Evolutionary conservation across 768 basidiomycete species (phyloP).

Genomic region (Collybiopsis confluens): DNA sequence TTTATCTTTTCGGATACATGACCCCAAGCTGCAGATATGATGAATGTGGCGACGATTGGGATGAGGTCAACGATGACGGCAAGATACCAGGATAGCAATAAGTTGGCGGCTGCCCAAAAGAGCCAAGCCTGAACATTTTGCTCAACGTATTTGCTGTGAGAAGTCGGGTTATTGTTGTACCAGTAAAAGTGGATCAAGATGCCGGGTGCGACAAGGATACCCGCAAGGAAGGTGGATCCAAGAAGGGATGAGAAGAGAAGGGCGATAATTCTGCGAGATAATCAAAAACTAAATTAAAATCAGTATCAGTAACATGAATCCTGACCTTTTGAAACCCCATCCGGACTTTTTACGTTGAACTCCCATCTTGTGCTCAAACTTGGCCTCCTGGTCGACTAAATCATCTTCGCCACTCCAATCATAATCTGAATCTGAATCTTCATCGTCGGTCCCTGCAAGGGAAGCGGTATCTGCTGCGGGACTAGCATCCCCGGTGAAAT

Average conservation of each 20-base stretch:
- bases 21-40: constrained; percentile 65
- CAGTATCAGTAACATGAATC: constrained; percentile 1
- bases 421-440: constrained; percentile 52
- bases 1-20: constrained; percentile 71
- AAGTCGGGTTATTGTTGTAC: constrained; percentile 57
- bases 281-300: constrained; percentile 3
- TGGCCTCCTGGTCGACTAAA: constrained; percentile 64
- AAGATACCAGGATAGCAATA: constrained; percentile 76
- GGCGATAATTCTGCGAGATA: constrained; percentile 43
- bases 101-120: constrained; percentile 77
- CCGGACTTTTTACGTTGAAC: constrained; percentile 35
- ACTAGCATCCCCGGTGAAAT: constrained; percentile 22
- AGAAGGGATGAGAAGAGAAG: constrained; percentile 69
- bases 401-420: constrained; percentile 82
- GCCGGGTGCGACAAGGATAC: constrained; percentile 55
- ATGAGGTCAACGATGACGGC: constrained; percentile 68
- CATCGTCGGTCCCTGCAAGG: constrained; percentile 52
- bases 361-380: constrained; percentile 61
- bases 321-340: constrained; percentile 54
- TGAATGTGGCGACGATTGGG: constrained; percentile 47
- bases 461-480: constrained; percentile 34
- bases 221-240: constrained; percentile 65
- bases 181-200: constrained; percentile 67
- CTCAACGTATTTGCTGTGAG: constrained; percentile 53
- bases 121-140: constrained; percentile 75